Evolutionary conservation across 805 yeast genomes (phyloP).

Genomic region (Hanseniaspora clermontiae): DNA sequence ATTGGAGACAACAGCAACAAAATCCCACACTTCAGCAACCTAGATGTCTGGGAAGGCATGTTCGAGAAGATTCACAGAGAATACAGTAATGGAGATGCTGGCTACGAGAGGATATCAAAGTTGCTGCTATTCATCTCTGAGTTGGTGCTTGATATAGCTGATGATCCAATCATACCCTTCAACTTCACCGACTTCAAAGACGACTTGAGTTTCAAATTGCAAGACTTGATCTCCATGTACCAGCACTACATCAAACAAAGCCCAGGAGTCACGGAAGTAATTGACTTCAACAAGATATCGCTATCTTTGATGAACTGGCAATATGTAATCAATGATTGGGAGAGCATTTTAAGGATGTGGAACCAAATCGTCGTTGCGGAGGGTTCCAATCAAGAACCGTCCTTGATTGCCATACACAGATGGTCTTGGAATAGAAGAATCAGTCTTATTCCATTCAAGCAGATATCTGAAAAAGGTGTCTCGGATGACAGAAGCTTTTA

Average conservation of each 20-base stretch:
- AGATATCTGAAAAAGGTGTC: conserved; percentile 36
- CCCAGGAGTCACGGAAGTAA: conserved; percentile 17
- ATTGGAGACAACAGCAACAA: conserved; percentile 16
- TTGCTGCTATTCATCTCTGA: conserved; percentile 45
- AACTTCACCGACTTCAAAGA: conserved; percentile 39
- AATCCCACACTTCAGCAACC: conserved; percentile 55
- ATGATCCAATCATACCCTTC: conserved; percentile 65
- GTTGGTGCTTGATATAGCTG: conserved; percentile 47
- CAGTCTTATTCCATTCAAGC: conserved; percentile 40
- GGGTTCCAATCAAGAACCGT: conserved; percentile 57
- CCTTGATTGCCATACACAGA: conserved; percentile 55
- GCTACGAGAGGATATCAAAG: conserved; percentile 42
- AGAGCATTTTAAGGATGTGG: conserved; percentile 56
- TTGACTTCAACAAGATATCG: conserved; percentile 25
- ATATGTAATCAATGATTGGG: conserved; percentile 36
- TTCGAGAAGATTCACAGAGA: conserved; percentile 21
- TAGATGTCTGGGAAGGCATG: conserved; percentile 52
- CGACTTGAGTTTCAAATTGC: conserved; percentile 33
- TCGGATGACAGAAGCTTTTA: conserved; percentile 46
- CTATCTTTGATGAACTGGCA: conserved; percentile 31
- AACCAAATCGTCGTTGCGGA: conserved; percentile 34
- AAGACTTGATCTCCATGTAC: conserved; percentile 30
- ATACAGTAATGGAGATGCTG: conserved; percentile 36
- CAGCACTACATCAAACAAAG: conserved; percentile 27
- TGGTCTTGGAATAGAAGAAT: conserved; percentile 72